Conservation (phyloP, 441 rosid genomes). For the Syzygium syzygioides region DNA sequence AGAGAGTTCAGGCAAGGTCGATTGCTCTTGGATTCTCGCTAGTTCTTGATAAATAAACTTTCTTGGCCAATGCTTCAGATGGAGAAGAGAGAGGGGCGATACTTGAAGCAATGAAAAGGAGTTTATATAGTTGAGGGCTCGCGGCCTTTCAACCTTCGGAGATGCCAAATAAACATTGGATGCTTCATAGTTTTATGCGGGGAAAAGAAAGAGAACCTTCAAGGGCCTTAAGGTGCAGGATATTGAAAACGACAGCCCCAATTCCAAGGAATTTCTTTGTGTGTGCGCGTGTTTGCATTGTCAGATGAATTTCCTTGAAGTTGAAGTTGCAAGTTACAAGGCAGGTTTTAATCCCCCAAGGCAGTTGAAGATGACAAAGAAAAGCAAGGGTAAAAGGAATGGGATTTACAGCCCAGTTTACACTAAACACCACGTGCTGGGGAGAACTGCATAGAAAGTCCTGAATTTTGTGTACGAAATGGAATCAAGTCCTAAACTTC, state of each 20-base stretch:
- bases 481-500: background rate
- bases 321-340: background rate
- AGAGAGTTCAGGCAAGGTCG: background rate
- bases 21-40: background rate
- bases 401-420: background rate
- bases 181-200: background rate
- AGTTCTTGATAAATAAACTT: background rate
- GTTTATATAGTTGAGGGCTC: background rate
- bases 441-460: background rate
- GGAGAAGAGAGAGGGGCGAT: background rate
- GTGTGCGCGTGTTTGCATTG: background rate
- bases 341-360: background rate
- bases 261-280: background rate
- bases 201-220: background rate
- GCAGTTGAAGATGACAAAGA: background rate
- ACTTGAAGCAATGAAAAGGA: background rate
- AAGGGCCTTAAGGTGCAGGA: too few species aligned
- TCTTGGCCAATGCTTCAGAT: background rate
- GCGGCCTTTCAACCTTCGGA: background rate
- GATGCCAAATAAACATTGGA: background rate
- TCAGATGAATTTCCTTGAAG: background rate
- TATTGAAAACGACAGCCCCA: background rate
- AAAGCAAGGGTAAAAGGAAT: background rate
- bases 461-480: background rate
- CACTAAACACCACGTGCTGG: background rate